phyloP scores from a whole-genome alignment of 768 basidiomycete species.

The Tulasnella sp. region DNA sequence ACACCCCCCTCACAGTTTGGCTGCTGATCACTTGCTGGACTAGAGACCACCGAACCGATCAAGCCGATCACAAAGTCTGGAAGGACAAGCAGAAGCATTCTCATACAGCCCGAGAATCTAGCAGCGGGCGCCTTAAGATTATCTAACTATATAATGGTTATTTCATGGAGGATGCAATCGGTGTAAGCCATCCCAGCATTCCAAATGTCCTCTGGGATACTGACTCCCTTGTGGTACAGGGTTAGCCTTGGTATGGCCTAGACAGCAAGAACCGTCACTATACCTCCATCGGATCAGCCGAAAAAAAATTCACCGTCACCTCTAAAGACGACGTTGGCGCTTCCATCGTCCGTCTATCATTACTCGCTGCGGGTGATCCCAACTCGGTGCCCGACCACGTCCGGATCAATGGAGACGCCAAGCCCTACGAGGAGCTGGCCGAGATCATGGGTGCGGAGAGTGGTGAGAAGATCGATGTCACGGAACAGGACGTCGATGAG shows the following conservation, averaged over 20 bases:
- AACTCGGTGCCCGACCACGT: slow-evolving; percentile 1
- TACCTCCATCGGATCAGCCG: not conserved
- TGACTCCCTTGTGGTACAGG: too few species aligned
- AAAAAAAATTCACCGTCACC: not conserved
- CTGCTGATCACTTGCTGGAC: too few species aligned
- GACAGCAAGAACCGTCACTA: not conserved
- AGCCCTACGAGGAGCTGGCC: not conserved
- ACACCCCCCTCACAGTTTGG: too few species aligned
- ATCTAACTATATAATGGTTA: not conserved
- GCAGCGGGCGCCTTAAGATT: not conserved
- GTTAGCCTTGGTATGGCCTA: not conserved
- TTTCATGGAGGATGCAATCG: not conserved
- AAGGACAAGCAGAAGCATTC: too few species aligned
- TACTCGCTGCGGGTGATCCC: not conserved
- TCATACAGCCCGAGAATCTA: not conserved
- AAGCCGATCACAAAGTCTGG: too few species aligned
- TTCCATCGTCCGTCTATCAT: not conserved
- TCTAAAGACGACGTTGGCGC: not conserved
- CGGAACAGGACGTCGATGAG: not conserved
- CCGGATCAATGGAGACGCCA: not conserved
- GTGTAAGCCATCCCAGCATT: not conserved
- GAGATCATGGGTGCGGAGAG: not conserved
- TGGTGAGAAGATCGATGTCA: not conserved
- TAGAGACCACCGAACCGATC: too few species aligned
- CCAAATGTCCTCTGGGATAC: not conserved